Evolutionary conservation across 441 rosid genomes (phyloP).

Genomic region (Hura crepitans): DNA sequence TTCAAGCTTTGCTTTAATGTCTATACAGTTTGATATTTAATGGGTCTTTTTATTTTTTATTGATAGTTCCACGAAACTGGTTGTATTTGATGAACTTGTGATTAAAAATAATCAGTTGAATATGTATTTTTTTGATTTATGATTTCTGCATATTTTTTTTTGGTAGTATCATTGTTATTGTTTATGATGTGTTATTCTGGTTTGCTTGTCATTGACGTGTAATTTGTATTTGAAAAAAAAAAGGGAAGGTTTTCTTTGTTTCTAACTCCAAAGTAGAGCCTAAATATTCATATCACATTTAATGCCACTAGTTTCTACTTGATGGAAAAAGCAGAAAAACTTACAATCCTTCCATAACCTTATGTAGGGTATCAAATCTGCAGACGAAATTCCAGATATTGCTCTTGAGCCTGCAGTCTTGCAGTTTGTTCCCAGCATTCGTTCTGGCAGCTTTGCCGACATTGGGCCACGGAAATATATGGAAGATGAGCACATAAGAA

Average conservation of each 20-base stretch:
- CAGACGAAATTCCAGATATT: slow-evolving; percentile 31
- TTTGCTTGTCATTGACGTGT: background rate
- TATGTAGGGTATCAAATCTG: slow-evolving; percentile 42
- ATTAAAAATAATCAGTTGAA: background rate
- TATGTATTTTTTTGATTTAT: background rate
- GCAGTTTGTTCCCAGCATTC: slow-evolving; percentile 59
- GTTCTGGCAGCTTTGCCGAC: slow-evolving; percentile 82
- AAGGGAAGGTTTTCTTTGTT: background rate
- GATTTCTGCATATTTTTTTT: background rate
- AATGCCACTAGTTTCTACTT: background rate
- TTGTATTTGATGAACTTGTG: background rate
- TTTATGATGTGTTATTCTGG: background rate
- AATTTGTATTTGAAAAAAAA: background rate
- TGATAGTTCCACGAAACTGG: background rate
- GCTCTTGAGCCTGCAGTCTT: slow-evolving; percentile 31
- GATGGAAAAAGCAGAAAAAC: background rate
- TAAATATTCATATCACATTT: background rate
- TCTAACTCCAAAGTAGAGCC: background rate
- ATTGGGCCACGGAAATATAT: slow-evolving; percentile 72
- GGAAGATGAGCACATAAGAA: slow-evolving; percentile 84
- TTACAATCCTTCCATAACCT: slow-evolving; percentile 2
- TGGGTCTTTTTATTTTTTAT: background rate
- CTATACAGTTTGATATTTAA: background rate
- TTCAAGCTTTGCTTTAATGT: background rate
- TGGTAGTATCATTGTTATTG: background rate